These are phyloP conservation scores for Hortiboletus campestris DNA, from an alignment of 768 basidiomycete species.

Conservation along the genomic window DNA sequence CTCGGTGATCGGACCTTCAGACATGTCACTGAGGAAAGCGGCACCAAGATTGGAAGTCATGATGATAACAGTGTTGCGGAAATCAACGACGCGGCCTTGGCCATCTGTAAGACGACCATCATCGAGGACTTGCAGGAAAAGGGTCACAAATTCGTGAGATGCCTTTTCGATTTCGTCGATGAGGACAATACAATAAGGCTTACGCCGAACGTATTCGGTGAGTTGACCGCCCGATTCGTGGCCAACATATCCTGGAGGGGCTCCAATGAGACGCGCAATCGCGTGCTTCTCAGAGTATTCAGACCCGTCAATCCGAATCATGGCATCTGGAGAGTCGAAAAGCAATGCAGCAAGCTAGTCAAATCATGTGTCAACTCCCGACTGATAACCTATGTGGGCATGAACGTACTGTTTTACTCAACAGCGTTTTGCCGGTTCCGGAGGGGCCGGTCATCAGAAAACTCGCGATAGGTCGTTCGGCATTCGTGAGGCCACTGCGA, in stretches of 20 bases:
- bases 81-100: conserved; percentile 86
- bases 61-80: conserved; percentile 90
- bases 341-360: conserved; percentile 78
- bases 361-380: not conserved
- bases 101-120: conserved; percentile 92
- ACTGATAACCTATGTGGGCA: not conserved
- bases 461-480: conserved; percentile 84
- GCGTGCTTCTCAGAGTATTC: conserved; percentile 89
- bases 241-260: conserved; percentile 88
- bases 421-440: conserved; percentile 86
- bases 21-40: conserved; percentile 69
- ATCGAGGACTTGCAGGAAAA: conserved; percentile 84
- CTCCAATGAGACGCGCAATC: conserved; percentile 65
- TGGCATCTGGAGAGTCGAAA: conserved; percentile 88
- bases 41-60: conserved; percentile 94
- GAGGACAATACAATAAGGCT: conserved; percentile 84
- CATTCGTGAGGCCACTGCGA: conserved; percentile 89
- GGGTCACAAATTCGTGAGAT: conserved; percentile 67
- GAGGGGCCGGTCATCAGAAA: conserved; percentile 93
- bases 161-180: conserved; percentile 94
- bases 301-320: conserved; percentile 90
- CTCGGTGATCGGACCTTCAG: conserved; percentile 63
- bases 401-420: conserved; percentile 78
- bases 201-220: conserved; percentile 89
- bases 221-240: conserved; percentile 88